Base-by-base conservation (phyloP, 257 asterid species). In the Solanum virginianum region DNA sequence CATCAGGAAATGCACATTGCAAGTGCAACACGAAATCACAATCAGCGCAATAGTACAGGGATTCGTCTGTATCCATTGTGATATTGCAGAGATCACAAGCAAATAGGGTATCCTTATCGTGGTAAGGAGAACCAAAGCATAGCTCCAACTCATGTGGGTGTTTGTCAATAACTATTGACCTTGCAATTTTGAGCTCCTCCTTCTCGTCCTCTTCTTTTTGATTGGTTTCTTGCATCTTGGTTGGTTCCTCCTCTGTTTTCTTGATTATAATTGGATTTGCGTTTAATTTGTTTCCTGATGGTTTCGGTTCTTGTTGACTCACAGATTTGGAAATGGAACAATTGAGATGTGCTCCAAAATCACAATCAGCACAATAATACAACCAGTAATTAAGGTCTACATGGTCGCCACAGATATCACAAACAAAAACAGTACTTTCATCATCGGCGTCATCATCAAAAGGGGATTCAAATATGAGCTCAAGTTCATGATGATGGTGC, bases 1-100 rank as follows among this genome's bases (percentile, higher is more conserved):
- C n/a, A n/a, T 72, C 80, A 72, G 80, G 80, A 12, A 10, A n/a
- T 72, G 39, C 49, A 84, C 89, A 85, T 6, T 81, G 24, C 22
- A 88, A 72, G 71, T 88, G 90, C 18, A 65, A 81, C 69, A 68
- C 89, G 65, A 82, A 85, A 59, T 87, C 88, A 53, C 92, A 90
- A 17, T 17, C 83, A 14, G 22, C 54, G 41, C 92, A 86, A 15
- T 80, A 83, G 41, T 86, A 88, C 62, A 72, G 11, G 71, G 91
- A 88, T 12, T 29, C 69, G 9, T 49, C 62, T 3, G 6, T 29
- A 14, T 72, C 49, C 82, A 83, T 80, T 10, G 4, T 47, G 13
- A 77, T 66, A 14, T 16, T 8, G 55, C 90, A 90, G 4, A 85
- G 6, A 53, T 86, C 83, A 36, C 90, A 90, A 12, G 5, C 39